Evolutionary conservation across 176 grass and related monocot species (phyloP), one percentile per base, ranked within the genome.

Genomic region (Paspalum notatum): DNA sequence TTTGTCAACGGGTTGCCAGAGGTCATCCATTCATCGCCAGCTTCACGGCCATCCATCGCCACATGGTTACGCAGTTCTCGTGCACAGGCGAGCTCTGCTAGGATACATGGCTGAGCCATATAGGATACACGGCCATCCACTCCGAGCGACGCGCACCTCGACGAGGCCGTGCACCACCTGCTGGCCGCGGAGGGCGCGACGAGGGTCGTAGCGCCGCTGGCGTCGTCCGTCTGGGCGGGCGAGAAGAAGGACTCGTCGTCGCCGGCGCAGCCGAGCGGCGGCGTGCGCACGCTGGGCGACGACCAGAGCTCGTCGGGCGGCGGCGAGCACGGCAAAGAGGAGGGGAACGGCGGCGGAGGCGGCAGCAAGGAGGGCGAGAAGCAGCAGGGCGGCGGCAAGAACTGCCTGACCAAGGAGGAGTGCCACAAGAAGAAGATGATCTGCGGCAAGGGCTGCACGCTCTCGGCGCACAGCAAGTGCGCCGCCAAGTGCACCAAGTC

Each of bases 401-500:
- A 71, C 56, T 82, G 87, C 83, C 57, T 89, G 26, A 72, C 49
- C 78, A 89, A 82, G 87, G 87, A 89, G 71, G 78, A 77, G 58
- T 89, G 87, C 83, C 87, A 89, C 72, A 89, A 82, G 87, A 89
- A 85, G 87, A 62, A 75, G 72, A 51, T 89, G 40, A 27, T 82
- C 25, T 89, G 87, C 78, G 78, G 82, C 72, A 89, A 89, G 83
- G 72, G 72, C 1, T 89, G 87, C 87, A 89, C 87, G 32, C 58
- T 89, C 12, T 85, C 83, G 9, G 87, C 82, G 48, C 87, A 89
- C 78, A 42, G 65, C 83, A 85, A 89, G 58, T 89, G 87, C 78
- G 83, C 87, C 49, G 83, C 82, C 83, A 89, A 89, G 83, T 89
- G 87, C 83, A 77, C 87, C 83, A 89, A 85, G 57, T 76, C 78